Evolutionary conservation across 2,329 filamentous ascomycete species (phyloP).

Genomic region (Cryphonectria parasitica): DNA sequence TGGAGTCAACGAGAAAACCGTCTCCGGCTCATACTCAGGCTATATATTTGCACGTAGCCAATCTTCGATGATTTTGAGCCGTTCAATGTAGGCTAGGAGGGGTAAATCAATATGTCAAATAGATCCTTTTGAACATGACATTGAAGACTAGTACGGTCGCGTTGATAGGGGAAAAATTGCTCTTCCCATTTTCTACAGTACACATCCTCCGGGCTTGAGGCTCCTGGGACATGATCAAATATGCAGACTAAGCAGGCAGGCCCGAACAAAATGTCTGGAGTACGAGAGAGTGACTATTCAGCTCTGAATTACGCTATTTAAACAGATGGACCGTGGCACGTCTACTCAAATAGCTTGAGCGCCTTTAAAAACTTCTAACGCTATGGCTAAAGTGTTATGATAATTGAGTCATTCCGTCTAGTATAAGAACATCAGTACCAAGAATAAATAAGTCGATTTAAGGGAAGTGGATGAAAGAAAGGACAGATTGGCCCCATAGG

Average conservation of each 20-base stretch:
- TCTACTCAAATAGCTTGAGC: too few species aligned
- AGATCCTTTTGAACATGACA: neutral
- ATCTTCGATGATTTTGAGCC: neutral
- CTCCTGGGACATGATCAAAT: neutral
- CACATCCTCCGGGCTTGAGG: neutral
- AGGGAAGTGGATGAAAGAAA: neutral
- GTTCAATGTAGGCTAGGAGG: neutral
- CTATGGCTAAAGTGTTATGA: neutral
- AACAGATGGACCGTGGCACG: too few species aligned
- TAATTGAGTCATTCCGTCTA: neutral
- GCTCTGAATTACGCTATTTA: neutral
- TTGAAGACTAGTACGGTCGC: neutral
- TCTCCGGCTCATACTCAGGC: neutral
- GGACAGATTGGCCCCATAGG: neutral
- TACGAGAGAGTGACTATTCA: neutral
- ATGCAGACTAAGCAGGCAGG: neutral
- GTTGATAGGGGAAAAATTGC: too few species aligned
- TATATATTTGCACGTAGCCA: neutral
- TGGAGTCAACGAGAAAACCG: neutral
- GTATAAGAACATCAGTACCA: neutral
- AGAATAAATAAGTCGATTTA: neutral
- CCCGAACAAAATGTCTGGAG: neutral
- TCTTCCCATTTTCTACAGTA: neutral
- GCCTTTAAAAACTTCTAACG: neutral
- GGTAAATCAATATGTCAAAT: neutral